phyloP scores from a whole-genome alignment of 1,284 basidiomycete genomes.

The Boletellus sp. region DNA sequence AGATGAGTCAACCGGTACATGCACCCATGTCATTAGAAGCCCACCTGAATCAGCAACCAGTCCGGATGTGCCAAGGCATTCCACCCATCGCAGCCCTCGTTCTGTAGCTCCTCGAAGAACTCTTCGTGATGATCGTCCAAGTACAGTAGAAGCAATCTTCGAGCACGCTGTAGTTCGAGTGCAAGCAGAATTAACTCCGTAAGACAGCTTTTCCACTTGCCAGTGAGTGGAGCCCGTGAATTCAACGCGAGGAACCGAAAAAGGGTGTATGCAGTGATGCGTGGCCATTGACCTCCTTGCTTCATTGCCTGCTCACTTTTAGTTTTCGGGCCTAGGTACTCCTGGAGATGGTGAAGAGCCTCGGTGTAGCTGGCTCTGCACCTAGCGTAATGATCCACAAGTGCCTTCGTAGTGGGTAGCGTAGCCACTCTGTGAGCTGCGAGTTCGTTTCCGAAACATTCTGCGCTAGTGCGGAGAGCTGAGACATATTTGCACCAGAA shows the following conservation, averaged over 20 bases:
- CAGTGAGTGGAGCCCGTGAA: not conserved
- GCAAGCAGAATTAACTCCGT: constrained; percentile 25
- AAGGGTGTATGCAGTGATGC: constrained; percentile 15
- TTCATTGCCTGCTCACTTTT: not conserved
- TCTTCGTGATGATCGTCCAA: not conserved
- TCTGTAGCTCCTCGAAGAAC: too few species aligned
- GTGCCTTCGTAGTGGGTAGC: constrained; percentile 7
- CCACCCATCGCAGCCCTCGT: constrained; percentile 6
- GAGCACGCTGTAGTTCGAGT: constrained; percentile 10
- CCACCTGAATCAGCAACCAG: constrained; percentile 46
- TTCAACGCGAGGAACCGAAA: constrained; percentile 18
- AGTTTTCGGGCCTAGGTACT: constrained; percentile 11
- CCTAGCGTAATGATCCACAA: constrained; percentile 5
- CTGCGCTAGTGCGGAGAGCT: too few species aligned
- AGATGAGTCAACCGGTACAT: too few species aligned
- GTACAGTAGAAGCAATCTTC: constrained; percentile 10
- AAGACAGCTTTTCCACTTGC: constrained; percentile 30
- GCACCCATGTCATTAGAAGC: constrained; percentile 16
- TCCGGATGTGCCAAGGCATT: constrained; percentile 27
- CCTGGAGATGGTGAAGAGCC: constrained; percentile 2
- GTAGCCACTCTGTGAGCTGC: too few species aligned
- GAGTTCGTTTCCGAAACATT: too few species aligned
- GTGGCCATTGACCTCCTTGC: constrained; percentile 31
- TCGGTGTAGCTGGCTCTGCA: constrained; percentile 4
- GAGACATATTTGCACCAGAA: too few species aligned